Conservation (phyloP, 495 filamentous ascomycete genomes). For the Penicillium egyptiacum region DNA sequence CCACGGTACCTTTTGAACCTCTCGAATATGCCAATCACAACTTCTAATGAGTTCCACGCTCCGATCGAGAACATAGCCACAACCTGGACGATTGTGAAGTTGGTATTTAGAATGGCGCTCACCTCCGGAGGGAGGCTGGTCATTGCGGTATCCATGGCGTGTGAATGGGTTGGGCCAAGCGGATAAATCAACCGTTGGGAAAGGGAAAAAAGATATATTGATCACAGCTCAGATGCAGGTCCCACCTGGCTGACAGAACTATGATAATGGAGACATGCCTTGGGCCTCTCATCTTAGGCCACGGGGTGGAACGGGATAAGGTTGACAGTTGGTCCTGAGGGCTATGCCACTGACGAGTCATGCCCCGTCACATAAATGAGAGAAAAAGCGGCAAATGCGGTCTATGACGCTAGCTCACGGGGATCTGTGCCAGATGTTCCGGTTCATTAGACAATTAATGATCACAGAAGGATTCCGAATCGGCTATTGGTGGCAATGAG, state of each 20-base stretch:
- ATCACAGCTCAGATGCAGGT: not conserved
- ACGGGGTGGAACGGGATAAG: constrained; percentile 4
- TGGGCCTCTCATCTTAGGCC: constrained; percentile 4
- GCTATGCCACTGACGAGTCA: not conserved
- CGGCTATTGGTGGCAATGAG: not conserved
- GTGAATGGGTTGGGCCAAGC: not conserved
- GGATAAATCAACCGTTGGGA: not conserved
- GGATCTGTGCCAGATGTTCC: not conserved
- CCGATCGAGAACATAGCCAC: constrained; percentile 29
- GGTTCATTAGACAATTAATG: not conserved
- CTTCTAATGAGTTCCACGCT: constrained; percentile 33
- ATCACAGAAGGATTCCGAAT: no score
- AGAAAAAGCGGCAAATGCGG: not conserved
- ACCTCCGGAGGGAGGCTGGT: constrained; percentile 13
- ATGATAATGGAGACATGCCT: not conserved
- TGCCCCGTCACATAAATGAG: not conserved
- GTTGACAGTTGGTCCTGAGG: not conserved
- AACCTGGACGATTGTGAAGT: constrained; percentile 12
- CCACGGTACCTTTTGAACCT: constrained; percentile 35
- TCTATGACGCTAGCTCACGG: constrained; percentile 1
- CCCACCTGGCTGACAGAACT: not conserved
- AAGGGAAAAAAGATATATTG: constrained; percentile 7
- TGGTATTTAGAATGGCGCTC: constrained; percentile 7
- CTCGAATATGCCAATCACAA: constrained; percentile 33
- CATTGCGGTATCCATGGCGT: constrained; percentile 19